These are phyloP conservation scores for Aphelidium insulamus DNA, from an alignment of 371 early-diverging fungal genomes.

Conservation along the genomic window DNA sequence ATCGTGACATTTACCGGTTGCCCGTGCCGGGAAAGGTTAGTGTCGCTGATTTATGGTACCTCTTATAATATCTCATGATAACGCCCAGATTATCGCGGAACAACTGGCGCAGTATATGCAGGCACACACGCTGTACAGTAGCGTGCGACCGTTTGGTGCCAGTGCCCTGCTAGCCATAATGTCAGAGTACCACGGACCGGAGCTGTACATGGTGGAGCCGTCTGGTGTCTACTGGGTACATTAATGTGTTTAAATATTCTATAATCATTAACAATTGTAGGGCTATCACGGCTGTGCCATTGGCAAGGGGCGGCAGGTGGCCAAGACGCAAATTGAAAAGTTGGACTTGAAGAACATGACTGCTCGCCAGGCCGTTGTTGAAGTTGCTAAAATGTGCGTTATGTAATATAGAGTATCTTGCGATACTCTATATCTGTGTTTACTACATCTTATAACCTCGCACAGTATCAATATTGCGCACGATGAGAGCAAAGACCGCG, in stretches of 20 bases:
- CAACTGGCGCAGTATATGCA: conserved; percentile 79
- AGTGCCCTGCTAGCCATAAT: conserved; percentile 57
- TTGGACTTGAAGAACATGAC: conserved; percentile 64
- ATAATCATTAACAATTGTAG: conserved; percentile 9
- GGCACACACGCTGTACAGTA: conserved; percentile 87
- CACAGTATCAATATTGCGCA: conserved; percentile 74
- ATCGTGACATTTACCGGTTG: conserved; percentile 61
- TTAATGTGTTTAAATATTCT: background rate
- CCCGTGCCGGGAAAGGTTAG: conserved; percentile 60
- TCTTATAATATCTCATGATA: background rate
- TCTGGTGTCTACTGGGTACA: conserved; percentile 82
- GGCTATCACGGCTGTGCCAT: conserved; percentile 86
- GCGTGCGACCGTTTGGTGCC: conserved; percentile 92
- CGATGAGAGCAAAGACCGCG: conserved; percentile 91
- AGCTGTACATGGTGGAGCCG: conserved; percentile 86
- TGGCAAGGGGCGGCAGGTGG: conserved; percentile 90
- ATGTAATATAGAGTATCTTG: background rate
- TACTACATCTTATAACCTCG: conserved; percentile 2
- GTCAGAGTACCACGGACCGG: conserved; percentile 56
- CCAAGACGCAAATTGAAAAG: conserved; percentile 93
- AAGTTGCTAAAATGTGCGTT: conserved; percentile 73
- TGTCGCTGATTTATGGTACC: background rate
- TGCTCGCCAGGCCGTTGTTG: conserved; percentile 70
- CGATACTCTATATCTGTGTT: background rate
- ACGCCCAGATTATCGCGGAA: conserved; percentile 57